Evolutionary conservation across 768 basidiomycete genomes (phyloP).

Genomic region (Naganishia friedmannii): DNA sequence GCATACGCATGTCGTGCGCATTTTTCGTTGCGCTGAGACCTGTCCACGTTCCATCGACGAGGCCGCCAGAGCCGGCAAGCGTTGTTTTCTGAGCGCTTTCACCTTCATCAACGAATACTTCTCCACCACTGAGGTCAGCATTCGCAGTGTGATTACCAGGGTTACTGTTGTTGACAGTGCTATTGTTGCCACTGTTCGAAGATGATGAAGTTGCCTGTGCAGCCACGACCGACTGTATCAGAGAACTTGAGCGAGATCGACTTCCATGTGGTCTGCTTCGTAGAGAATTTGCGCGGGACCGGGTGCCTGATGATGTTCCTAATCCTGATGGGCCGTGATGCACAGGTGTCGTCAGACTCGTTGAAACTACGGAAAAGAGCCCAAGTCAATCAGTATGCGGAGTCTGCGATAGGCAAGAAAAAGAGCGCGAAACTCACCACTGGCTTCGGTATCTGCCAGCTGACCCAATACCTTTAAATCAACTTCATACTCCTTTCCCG

Average conservation of each 20-base stretch:
- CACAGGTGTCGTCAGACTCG: conserved; percentile 42
- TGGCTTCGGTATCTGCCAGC: neutral
- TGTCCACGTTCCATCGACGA: conserved; percentile 1
- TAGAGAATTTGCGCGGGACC: conserved; percentile 31
- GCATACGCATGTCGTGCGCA: conserved; percentile 14
- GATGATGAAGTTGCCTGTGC: neutral
- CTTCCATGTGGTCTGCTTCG: conserved; percentile 34
- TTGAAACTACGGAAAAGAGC: conserved; percentile 34
- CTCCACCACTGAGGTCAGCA: neutral
- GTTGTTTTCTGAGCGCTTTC: neutral
- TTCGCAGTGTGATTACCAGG: neutral
- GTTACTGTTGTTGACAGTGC: neutral
- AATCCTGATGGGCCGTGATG: conserved; percentile 10
- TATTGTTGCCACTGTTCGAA: neutral
- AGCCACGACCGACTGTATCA: conserved; percentile 26
- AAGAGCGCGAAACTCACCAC: conserved; percentile 33
- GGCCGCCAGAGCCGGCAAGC: neutral
- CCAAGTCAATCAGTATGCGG: neutral
- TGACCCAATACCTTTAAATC: conserved; percentile 57
- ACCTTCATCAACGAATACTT: neutral
- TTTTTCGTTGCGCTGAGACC: neutral
- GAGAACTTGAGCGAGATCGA: conserved; percentile 47
- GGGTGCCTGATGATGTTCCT: neutral
- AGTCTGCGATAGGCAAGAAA: neutral
- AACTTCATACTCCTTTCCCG: conserved; percentile 85